Conservation (phyloP, 768 basidiomycete genomes). For the Trametopsis cervina region DNA sequence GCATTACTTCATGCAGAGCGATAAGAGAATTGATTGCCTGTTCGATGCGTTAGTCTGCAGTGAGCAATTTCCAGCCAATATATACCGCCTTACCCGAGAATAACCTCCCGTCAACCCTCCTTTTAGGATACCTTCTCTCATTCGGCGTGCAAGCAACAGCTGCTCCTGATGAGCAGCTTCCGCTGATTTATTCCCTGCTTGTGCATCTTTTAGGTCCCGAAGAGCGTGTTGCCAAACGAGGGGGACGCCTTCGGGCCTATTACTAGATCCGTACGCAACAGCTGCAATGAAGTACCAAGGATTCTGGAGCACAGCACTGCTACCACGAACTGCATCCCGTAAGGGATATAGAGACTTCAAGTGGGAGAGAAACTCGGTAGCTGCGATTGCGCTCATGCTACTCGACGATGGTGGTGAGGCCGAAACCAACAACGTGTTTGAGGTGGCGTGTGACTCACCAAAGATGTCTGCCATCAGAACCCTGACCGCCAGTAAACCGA, state of each 20-base stretch:
- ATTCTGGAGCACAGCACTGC: slow-evolving; percentile 26
- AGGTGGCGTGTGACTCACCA: too few relatives aligned
- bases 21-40: slow-evolving; percentile 55
- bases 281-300: slow-evolving; percentile 58
- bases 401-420: too few relatives aligned
- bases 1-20: slow-evolving; percentile 43
- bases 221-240: slow-evolving; percentile 45
- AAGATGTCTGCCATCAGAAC: too few relatives aligned
- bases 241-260: slow-evolving; percentile 52
- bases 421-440: too few relatives aligned
- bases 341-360: slow-evolving; percentile 42
- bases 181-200: slow-evolving; percentile 2
- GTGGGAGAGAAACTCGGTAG: slow-evolving; percentile 34
- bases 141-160: slow-evolving; percentile 39
- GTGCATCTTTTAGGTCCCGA: slow-evolving; percentile 31
- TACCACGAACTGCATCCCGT: slow-evolving; percentile 10
- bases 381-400: slow-evolving; percentile 23
- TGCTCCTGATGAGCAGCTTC: slow-evolving; percentile 27
- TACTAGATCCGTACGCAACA: slow-evolving; percentile 51
- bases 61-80: background rate
- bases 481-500: too few relatives aligned
- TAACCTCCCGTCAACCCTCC: slow-evolving; percentile 51
- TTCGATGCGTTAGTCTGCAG: background rate
- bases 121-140: slow-evolving; percentile 61
- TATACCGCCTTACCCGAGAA: slow-evolving; percentile 38